These are phyloP conservation scores for Dianthus caryophyllus DNA, from an alignment of 148 eudicot genomes.

Conservation along the genomic window DNA sequence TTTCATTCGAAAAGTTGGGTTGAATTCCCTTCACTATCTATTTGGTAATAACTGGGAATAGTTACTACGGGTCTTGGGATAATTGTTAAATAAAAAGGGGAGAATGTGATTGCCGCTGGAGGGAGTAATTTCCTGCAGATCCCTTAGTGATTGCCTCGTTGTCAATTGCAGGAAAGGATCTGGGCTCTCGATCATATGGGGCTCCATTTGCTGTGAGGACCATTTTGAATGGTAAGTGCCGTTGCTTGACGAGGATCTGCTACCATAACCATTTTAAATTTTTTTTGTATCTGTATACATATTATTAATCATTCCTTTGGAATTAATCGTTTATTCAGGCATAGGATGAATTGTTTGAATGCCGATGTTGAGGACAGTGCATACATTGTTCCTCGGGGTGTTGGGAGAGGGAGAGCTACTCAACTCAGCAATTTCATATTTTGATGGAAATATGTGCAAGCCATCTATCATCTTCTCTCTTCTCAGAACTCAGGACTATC, in stretches of 20 bases:
- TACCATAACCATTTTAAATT: neutral
- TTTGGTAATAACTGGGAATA: too few relatives aligned
- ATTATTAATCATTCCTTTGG: neutral
- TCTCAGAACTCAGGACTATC: neutral
- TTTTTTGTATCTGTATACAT: neutral
- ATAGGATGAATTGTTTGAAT: slow-evolving; percentile 72
- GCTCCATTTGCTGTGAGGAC: slow-evolving; percentile 85
- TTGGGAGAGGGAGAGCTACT: slow-evolving; percentile 12
- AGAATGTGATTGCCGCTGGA: too few relatives aligned
- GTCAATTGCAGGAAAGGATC: slow-evolving; percentile 55
- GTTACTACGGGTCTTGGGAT: too few relatives aligned
- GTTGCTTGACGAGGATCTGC: neutral
- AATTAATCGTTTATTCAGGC: slow-evolving; percentile 43
- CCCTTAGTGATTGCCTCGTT: slow-evolving; percentile 8
- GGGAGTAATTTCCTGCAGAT: neutral
- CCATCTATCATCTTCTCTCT: slow-evolving; percentile 4
- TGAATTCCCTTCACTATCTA: neutral
- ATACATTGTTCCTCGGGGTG: slow-evolving; percentile 38
- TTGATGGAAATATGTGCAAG: slow-evolving; percentile 21
- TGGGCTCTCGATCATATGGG: slow-evolving; percentile 62
- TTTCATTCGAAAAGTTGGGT: neutral
- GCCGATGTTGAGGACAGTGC: slow-evolving; percentile 58
- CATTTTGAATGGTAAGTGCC: slow-evolving; percentile 69
- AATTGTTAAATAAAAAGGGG: too few relatives aligned
- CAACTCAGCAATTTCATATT: slow-evolving; percentile 73